Evolutionary conservation across 139 green algal species (phyloP).

Genomic region (Chlorella sp.): DNA sequence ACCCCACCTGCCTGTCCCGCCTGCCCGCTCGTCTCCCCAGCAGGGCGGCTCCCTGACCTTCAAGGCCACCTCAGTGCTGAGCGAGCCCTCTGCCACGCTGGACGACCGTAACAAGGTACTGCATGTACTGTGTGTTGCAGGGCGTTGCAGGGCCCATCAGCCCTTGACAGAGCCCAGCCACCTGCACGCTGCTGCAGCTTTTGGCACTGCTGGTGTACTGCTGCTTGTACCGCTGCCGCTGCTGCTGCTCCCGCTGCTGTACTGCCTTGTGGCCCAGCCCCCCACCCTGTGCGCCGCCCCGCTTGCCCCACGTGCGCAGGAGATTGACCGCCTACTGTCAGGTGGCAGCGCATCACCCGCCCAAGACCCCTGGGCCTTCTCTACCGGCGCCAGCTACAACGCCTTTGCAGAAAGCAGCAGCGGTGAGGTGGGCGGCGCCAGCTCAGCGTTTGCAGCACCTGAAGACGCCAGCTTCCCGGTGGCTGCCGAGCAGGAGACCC

Average conservation of each 20-base stretch:
- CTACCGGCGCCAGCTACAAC: not conserved
- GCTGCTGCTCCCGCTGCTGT: not conserved
- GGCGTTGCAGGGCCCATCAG: no score
- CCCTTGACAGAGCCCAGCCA: no score
- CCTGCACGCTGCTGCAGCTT: no score
- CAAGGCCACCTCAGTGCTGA: slow-evolving; percentile 1
- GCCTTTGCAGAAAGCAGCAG: slow-evolving; percentile 20
- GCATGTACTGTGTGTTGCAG: not conserved
- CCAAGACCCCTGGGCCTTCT: slow-evolving; percentile 11
- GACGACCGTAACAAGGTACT: slow-evolving; percentile 35
- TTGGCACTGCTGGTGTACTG: no score
- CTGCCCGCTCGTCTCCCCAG: not conserved
- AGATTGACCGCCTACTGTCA: slow-evolving; percentile 42
- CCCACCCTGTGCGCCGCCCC: no score
- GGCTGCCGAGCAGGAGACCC: not conserved
- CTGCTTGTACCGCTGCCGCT: not conserved
- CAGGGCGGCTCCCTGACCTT: slow-evolving; percentile 9
- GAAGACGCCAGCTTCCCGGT: not conserved
- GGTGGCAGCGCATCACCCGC: not conserved
- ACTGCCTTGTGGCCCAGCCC: no score
- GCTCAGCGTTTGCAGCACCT: not conserved
- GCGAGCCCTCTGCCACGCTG: slow-evolving; percentile 15
- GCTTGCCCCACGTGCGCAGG: not conserved
- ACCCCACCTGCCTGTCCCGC: no score
- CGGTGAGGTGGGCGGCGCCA: not conserved